Base-by-base conservation (phyloP, 306 rosid genomes). In the Senna tora region DNA sequence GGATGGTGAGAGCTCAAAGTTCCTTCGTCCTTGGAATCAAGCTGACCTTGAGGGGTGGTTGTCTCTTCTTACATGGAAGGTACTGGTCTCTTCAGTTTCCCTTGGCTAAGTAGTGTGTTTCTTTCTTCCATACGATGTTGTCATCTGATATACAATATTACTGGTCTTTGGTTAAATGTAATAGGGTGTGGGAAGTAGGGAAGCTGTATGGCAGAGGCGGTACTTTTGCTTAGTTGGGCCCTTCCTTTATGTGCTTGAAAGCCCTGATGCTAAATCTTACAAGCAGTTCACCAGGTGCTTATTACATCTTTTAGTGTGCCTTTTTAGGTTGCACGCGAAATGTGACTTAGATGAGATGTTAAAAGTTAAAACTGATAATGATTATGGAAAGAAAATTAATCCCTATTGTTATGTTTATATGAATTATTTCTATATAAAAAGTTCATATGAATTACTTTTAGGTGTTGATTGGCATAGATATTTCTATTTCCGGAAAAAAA, bases 41-140 rank as follows among this genome's bases (percentile, higher is more conserved):
- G 92, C 99, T 64, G 99, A 94, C 69, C 90, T 94, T 68, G 99
- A 91, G 76, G 99, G 97, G 60, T 89, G 95, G 99, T 73, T 89
- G 65, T 87, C 93, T 76, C 85, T 89, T 73, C 88, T 94, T 74
- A 81, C 81, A 52, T 76, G 96, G 87, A 94, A 94, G 97, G 99
- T 93, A 65, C 39, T 62, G 55, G 66, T 61, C 77, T 60, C 83
- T 77, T 36, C 81, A 22, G 3, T 46, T 5, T 21, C 39, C 51
- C 47, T 53, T 12, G 30, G 67, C 25, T 16, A 52, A 19, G 21
- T 63, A 32, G 74, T 72, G 58, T 39, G 47, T 73, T 62, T 79
- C 41, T 71, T 38, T 74, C 34, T 52, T 63, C 38, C 30, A 10
- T 57, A 41, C 69, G 61, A 33, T 25, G 15, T n/a, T 66, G 25